Evolutionary conservation across 169 alveolate species (phyloP), one percentile per base, ranked within the genome.

Genomic region (Plasmodium cynomolgi): DNA sequence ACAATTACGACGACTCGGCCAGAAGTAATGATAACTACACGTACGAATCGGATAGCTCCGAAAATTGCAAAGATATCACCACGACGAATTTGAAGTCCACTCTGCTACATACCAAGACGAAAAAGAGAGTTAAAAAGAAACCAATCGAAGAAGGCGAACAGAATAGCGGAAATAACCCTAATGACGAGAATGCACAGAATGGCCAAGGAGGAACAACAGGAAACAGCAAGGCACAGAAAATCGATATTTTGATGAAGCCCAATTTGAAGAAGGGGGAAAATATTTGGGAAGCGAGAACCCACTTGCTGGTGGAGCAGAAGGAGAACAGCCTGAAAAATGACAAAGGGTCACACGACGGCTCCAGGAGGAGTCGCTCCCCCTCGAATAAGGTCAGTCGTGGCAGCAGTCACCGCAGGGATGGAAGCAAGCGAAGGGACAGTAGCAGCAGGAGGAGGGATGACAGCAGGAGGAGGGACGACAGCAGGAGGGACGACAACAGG

Each of bases 231-330:
- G 71, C 56, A 39, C 81, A 88, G 71, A 88, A 88, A 58, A 80
- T 88, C 6, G 94, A 85, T 34, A 85, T 85, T 50, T 56, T 85
- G 31, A 56, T 88, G 1, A 88, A 79, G 15, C 94, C 94, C 20
- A 88, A 79, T 88, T 88, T 88, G 73, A 88, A 88, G 44, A 88
- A 88, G 33, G 94, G 94, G 20, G 94, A 88, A 88, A 88, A 88
- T 88, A 80, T 88, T 54, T 88, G 94, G 94, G 94, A 88, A 79
- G 90, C 90, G 5, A 77, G 94, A 79, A 88, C 86, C n/a, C 86
- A 88, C 20, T 23, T 88, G n/a, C 33, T 88, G 54, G 90, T 5
- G 26, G 94, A 88, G 71, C 90, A 79, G 31, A 85, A 75, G 73
- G 94, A 88, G 81, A 88, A 79, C 20, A 44, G 17, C 33, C 9